Evolutionary conservation across 2,329 filamentous ascomycete genomes (phyloP).

Genomic region (Ceratocystis cubensis): DNA sequence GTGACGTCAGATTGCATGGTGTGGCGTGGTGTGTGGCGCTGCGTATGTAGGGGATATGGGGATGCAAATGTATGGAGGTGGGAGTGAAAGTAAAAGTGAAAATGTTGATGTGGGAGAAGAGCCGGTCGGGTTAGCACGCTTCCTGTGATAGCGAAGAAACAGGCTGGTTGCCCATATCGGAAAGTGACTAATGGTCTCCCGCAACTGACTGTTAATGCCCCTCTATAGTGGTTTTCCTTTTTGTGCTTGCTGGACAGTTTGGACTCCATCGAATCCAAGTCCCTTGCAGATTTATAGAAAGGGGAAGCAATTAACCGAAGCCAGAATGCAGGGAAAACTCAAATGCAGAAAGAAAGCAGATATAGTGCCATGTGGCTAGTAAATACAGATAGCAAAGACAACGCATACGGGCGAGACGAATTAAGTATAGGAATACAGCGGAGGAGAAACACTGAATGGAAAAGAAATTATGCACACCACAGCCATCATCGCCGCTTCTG

Average conservation of each 20-base stretch:
- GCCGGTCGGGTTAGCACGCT: background rate
- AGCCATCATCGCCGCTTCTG: constrained; percentile 51
- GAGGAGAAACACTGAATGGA: constrained; percentile 5
- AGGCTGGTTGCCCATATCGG: background rate
- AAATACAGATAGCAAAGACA: constrained; percentile 13
- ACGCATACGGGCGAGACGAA: constrained; percentile 7
- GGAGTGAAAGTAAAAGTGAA: too few relatives aligned
- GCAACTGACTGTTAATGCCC: background rate
- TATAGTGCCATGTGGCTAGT: background rate
- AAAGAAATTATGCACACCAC: constrained; percentile 26
- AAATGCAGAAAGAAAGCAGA: constrained; percentile 24
- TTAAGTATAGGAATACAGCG: constrained; percentile 20
- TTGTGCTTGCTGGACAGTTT: background rate
- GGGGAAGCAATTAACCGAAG: constrained; percentile 4
- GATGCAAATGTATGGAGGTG: background rate
- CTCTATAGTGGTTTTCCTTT: background rate
- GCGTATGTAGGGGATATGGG: background rate
- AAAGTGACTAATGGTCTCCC: background rate
- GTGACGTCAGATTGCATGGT: constrained; percentile 9
- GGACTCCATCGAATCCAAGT: background rate
- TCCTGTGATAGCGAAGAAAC: background rate
- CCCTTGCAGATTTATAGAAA: constrained; percentile 4
- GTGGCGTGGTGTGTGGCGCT: background rate
- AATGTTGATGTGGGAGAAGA: background rate
- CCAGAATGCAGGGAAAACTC: constrained; percentile 20